Percentiles rank a stretch among this genome's conserved stretches.
Evolutionary conservation across 306 rosid genomes (phyloP).

Genomic region (Urtica urens): DNA sequence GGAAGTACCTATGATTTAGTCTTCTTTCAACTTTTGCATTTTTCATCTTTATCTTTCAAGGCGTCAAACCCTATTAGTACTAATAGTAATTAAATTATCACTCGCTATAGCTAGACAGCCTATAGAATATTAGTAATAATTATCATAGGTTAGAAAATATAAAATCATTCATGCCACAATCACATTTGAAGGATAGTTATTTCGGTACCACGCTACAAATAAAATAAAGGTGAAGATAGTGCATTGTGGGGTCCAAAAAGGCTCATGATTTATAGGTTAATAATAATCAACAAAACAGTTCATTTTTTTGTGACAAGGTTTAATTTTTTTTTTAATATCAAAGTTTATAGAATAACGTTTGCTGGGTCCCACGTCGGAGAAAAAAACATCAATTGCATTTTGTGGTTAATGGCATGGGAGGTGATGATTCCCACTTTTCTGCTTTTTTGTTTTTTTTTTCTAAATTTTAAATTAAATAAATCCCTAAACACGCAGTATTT

Average conservation of each 20-base stretch:
- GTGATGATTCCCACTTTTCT: slow-evolving; percentile 45
- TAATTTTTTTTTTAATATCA: background rate
- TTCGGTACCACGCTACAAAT: slow-evolving; percentile 5
- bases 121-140: slow-evolving; percentile 3
- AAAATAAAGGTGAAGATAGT: slow-evolving; percentile 10
- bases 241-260: slow-evolving; percentile 28
- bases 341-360: slow-evolving; percentile 2
- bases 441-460: slow-evolving; percentile 16
- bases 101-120: background rate
- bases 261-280: slow-evolving; percentile 31
- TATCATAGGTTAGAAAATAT: background rate
- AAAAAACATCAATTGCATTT: slow-evolving; percentile 46
- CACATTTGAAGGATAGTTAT: slow-evolving; percentile 2
- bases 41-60: too few relatives aligned
- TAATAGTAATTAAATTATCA: too few relatives aligned
- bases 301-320: slow-evolving; percentile 41
- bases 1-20: too few relatives aligned
- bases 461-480: background rate
- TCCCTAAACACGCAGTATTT: background rate
- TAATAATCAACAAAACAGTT: slow-evolving; percentile 33
- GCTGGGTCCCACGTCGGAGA: slow-evolving; percentile 40
- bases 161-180: slow-evolving; percentile 7
- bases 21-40: too few relatives aligned
- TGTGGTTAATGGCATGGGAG: slow-evolving; percentile 52
- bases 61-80: too few relatives aligned